Conservation (phyloP, 2,329 filamentous ascomycete species). For the Colletotrichum sp. region DNA sequence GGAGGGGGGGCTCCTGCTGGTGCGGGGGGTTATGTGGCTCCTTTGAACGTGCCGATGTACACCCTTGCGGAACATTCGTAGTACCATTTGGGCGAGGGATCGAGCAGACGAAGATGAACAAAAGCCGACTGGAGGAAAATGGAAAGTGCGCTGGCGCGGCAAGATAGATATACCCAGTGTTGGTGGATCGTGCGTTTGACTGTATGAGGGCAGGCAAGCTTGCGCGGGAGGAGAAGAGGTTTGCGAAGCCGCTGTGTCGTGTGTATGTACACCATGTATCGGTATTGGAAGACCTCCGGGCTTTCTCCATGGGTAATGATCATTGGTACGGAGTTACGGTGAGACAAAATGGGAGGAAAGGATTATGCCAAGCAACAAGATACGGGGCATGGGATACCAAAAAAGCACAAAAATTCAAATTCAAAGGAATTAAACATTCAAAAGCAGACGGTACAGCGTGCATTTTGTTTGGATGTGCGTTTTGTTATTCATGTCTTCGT, state of each 20-base stretch:
- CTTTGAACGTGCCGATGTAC: slow-evolving; percentile 11
- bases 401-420: background rate
- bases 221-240: background rate
- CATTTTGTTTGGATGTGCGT: accelerated
- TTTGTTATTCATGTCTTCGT: background rate
- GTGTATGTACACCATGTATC: background rate
- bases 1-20: background rate
- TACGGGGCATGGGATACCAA: background rate
- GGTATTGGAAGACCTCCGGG: background rate
- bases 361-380: background rate
- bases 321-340: background rate
- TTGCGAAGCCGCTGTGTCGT: background rate
- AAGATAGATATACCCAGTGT: background rate
- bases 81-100: background rate
- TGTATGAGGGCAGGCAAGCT: background rate
- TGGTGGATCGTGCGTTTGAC: background rate
- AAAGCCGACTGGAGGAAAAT: background rate
- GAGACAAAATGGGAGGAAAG: background rate
- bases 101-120: background rate
- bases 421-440: background rate
- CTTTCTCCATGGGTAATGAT: background rate
- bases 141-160: background rate
- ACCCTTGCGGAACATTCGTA: slow-evolving; percentile 16
- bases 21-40: background rate
- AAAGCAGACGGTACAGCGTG: background rate